phyloP scores from a whole-genome alignment of 2,329 filamentous ascomycete species.

The Fusarium sp. region DNA sequence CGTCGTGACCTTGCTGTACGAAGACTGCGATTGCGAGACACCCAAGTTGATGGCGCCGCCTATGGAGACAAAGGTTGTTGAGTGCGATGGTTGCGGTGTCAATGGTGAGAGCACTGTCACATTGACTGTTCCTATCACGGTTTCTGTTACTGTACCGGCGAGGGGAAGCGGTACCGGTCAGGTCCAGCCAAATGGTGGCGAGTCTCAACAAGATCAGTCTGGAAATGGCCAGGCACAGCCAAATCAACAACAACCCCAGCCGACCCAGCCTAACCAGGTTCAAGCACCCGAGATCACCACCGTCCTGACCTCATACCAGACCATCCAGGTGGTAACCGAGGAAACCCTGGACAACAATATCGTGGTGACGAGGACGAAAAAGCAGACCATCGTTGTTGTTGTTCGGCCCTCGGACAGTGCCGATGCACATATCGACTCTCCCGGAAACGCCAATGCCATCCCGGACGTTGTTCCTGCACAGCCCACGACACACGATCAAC shows the following conservation, averaged over 20 bases:
- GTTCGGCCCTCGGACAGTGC: neutral
- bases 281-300: slow-evolving; percentile 13
- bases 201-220: neutral
- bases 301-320: slow-evolving; percentile 28
- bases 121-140: slow-evolving; percentile 38
- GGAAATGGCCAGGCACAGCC: neutral
- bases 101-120: slow-evolving; percentile 40
- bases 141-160: slow-evolving; percentile 1
- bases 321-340: slow-evolving; percentile 23
- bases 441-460: neutral
- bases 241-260: neutral
- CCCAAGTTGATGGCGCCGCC: slow-evolving; percentile 25
- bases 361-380: slow-evolving; percentile 21
- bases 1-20: slow-evolving; percentile 46
- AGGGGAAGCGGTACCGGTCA: neutral
- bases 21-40: slow-evolving; percentile 39
- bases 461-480: neutral
- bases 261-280: neutral
- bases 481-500: neutral
- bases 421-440: too few species aligned
- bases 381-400: slow-evolving; percentile 27
- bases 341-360: slow-evolving; percentile 12
- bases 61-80: slow-evolving; percentile 39
- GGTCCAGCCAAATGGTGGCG: neutral
- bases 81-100: slow-evolving; percentile 39